These are phyloP conservation scores for Dioscorea cayenensis DNA, from an alignment of 116 monocot species.

Conservation along the genomic window DNA sequence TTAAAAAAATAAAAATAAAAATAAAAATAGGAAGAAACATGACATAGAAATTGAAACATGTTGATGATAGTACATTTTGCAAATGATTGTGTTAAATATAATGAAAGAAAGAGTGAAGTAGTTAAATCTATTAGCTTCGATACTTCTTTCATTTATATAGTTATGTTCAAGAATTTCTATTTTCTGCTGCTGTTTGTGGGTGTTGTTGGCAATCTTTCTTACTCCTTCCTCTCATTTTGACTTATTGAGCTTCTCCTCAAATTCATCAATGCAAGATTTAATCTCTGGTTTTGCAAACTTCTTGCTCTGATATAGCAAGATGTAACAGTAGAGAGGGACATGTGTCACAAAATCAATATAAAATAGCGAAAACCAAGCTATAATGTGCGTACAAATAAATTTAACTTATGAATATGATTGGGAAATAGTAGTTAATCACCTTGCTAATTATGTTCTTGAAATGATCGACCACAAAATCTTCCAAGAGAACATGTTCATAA, in stretches of 20 bases:
- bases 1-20: neutral
- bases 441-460: slow-evolving; percentile 79
- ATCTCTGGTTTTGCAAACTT: slow-evolving; percentile 87
- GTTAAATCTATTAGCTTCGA: slow-evolving; percentile 34
- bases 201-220: slow-evolving; percentile 73
- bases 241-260: slow-evolving; percentile 84
- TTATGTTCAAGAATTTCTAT: slow-evolving; percentile 36
- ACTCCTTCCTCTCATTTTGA: slow-evolving; percentile 78
- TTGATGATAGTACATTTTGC: too few relatives aligned
- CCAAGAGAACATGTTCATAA: slow-evolving; percentile 79
- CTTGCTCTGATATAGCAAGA: slow-evolving; percentile 51
- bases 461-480: slow-evolving; percentile 80
- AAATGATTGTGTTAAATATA: neutral
- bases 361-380: neutral
- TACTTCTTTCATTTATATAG: slow-evolving; percentile 10
- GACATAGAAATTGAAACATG: neutral
- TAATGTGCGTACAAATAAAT: too few relatives aligned
- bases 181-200: slow-evolving; percentile 59
- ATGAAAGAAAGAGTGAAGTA: neutral
- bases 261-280: slow-evolving; percentile 86
- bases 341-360: neutral
- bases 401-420: neutral
- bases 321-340: neutral
- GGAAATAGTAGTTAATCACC: slow-evolving; percentile 27
- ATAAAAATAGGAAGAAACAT: neutral